Percentiles rank a stretch among this genome's conserved stretches.
Conservation (phyloP, 2,329 filamentous ascomycete genomes). For the Parafenestella ontariensis region DNA sequence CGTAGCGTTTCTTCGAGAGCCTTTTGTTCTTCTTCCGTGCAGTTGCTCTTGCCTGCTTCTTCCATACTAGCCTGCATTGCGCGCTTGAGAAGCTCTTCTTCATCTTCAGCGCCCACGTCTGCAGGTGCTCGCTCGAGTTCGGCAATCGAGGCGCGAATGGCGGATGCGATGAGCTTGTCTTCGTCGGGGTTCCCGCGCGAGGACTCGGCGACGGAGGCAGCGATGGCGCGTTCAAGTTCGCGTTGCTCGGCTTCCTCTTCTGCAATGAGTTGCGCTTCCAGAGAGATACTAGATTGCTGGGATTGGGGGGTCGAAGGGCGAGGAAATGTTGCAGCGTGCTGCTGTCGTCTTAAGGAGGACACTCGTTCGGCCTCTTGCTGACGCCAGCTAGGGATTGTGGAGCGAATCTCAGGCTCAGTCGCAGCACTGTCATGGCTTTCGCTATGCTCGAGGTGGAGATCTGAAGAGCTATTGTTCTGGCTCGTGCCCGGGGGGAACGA, state of each 20-base stretch:
- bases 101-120: slow-evolving; percentile 47
- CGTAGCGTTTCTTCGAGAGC: slow-evolving; percentile 55
- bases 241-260: slow-evolving; percentile 57
- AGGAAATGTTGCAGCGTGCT: slow-evolving; percentile 32
- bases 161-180: slow-evolving; percentile 74
- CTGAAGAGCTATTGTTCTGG: slow-evolving; percentile 22
- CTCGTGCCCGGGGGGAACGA: slow-evolving; percentile 17
- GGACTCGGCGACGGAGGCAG: slow-evolving; percentile 67
- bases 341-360: slow-evolving; percentile 23
- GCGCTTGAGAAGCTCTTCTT: slow-evolving; percentile 56
- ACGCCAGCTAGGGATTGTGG: slow-evolving; percentile 19
- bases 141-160: slow-evolving; percentile 74
- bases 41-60: slow-evolving; percentile 48
- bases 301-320: slow-evolving; percentile 19
- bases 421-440: slow-evolving; percentile 9
- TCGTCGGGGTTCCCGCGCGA: slow-evolving; percentile 73
- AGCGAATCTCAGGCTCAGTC: slow-evolving; percentile 19
- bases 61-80: slow-evolving; percentile 60
- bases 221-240: slow-evolving; percentile 76
- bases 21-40: slow-evolving; percentile 46
- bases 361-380: slow-evolving; percentile 21
- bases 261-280: slow-evolving; percentile 29
- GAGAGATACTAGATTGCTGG: slow-evolving; percentile 12
- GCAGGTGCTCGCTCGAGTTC: slow-evolving; percentile 57
- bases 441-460: slow-evolving; percentile 17